Base-by-base conservation (phyloP, 371 early-diverging fungal genomes). In the Saksenaea oblongispora region DNA sequence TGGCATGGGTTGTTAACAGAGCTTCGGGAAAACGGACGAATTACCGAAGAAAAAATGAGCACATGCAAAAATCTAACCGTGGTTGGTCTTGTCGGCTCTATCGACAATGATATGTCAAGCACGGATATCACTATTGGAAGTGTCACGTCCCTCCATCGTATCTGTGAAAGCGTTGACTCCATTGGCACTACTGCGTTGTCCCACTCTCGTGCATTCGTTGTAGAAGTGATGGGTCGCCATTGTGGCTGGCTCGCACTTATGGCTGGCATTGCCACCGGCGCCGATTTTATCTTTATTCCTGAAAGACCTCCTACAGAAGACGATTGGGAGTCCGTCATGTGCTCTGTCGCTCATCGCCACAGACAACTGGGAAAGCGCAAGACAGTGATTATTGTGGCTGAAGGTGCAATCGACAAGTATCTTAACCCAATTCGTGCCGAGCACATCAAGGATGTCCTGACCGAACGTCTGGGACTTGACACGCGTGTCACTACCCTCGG, bases 181-280 rank as follows among this genome's bases (percentile, higher is more conserved):
- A 88, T 99, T 39, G 86, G 91, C 36, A 93, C 95, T 54, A 99
- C 99, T 3, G 99, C 99, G 31, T 82, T 88, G 28, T 98, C 98
- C 54, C 99, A 99, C 76, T 91, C 93, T 56, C 92, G 99, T 59
- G 97, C 98, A 1, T 99, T 99, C 76, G 97, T 99, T 0, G 89
- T 99, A 41, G 99, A 99, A 76, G 99, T 98, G 14, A 99, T 99
- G 99, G 99, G 99, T 2, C 88, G 99, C 56, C 93, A 97, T 72
- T 99, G 99, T 75, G 99, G 99, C 8, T 99, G 98, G 98, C 83
- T 99, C n/a, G 96, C 97, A 10, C 82, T 99, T 31, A 96, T 95
- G 92, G 94, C 98, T 7, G 97, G 93, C 7, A 93, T 99, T 26
- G 79, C 94, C 51, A 89, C 90, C 5, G 93, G 96, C 22, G 98